Evolutionary conservation across 2,329 filamentous ascomycete species (phyloP).

Genomic region (Monosporascus sp.): DNA sequence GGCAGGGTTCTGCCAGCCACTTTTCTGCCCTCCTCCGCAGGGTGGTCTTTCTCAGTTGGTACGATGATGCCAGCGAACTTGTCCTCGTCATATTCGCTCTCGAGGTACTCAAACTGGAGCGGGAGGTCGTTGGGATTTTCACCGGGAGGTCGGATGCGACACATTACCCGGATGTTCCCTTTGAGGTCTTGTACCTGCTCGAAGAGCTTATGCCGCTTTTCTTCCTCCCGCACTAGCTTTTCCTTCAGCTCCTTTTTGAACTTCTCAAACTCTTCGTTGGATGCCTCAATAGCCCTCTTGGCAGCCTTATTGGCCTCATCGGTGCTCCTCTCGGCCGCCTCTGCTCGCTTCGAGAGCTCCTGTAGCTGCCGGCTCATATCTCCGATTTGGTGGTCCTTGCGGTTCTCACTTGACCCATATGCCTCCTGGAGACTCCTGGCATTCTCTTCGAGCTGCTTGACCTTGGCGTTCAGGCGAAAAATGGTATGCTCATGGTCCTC

Average conservation of each 20-base stretch:
- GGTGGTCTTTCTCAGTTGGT: constrained; percentile 76
- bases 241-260: constrained; percentile 58
- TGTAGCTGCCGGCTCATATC: constrained; percentile 3
- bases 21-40: constrained; percentile 56
- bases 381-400: constrained; percentile 3
- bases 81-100: constrained; percentile 56
- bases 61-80: constrained; percentile 86
- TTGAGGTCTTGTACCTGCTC: constrained; percentile 98
- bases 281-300: constrained; percentile 65
- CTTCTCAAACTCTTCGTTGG: constrained; percentile 59
- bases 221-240: constrained; percentile 88
- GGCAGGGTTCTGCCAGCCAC: constrained; percentile 73
- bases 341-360: constrained; percentile 5
- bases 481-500: constrained; percentile 6
- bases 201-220: constrained; percentile 82
- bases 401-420: constrained; percentile 3
- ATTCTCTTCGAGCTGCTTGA: constrained; percentile 10
- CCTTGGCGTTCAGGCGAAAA: constrained; percentile 7
- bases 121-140: constrained; percentile 54
- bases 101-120: constrained; percentile 73
- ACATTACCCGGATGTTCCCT: constrained; percentile 98
- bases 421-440: constrained; percentile 3
- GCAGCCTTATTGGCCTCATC: constrained; percentile 77
- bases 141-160: constrained; percentile 77
- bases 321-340: constrained; percentile 8